Evolutionary conservation across 257 asterid species (phyloP).

Genomic region (Mitragyna speciosa): DNA sequence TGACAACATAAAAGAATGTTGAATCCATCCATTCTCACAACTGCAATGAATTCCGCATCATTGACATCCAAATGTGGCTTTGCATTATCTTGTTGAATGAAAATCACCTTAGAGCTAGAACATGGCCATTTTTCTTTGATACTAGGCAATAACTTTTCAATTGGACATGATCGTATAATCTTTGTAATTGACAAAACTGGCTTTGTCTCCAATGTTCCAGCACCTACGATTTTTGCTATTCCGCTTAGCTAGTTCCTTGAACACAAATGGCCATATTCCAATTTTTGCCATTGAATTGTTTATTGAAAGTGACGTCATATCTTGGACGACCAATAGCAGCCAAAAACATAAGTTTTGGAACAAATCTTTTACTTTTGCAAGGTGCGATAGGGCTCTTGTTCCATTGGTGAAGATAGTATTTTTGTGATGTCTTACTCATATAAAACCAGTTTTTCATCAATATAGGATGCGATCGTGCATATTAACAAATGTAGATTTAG

Average conservation of each 20-base stretch:
- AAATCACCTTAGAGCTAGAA: neutral
- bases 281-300: neutral
- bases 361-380: too few relatives aligned
- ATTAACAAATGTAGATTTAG: neutral
- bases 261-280: neutral
- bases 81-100: constrained; percentile 14
- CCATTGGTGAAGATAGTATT: neutral
- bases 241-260: neutral
- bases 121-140: constrained; percentile 6
- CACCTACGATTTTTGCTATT: neutral
- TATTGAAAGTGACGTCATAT: neutral
- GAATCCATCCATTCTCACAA: neutral
- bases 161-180: neutral
- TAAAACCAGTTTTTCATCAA: constrained; percentile 8
- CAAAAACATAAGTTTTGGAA: constrained; percentile 11
- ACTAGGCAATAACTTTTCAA: neutral
- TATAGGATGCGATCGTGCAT: neutral
- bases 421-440: neutral
- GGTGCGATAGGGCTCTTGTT: neutral
- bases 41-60: neutral
- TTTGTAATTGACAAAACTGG: constrained; percentile 1
- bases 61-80: neutral
- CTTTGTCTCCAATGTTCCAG: constrained; percentile 1
- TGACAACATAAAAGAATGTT: neutral
- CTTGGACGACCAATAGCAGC: neutral